These are phyloP conservation scores for Didymella keratinophila DNA, from an alignment of 2,329 filamentous ascomycete species.

Conservation along the genomic window DNA sequence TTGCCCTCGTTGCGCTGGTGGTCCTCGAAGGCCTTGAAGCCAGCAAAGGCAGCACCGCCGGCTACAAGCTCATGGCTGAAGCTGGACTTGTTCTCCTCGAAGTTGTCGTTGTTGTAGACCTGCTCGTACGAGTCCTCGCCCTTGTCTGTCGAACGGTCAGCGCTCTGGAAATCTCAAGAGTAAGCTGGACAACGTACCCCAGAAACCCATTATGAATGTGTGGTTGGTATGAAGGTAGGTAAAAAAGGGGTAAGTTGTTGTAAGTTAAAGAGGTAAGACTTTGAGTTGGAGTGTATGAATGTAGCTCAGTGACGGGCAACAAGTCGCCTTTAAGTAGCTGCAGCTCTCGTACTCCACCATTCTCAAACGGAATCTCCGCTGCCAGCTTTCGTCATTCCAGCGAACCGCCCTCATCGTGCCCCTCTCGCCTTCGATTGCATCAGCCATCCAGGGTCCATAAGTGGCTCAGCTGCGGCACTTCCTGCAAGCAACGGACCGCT, in stretches of 20 bases:
- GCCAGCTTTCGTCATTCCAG: conserved; percentile 24
- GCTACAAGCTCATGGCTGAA: conserved; percentile 77
- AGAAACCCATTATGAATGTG: conserved; percentile 54
- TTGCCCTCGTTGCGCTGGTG: conserved; percentile 75
- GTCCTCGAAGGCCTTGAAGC: conserved; percentile 82
- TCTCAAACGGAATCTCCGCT: conserved; percentile 9
- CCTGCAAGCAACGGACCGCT: conserved; percentile 3
- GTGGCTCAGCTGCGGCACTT: conserved; percentile 30
- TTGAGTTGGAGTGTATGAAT: neutral
- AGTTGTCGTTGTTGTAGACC: conserved; percentile 60
- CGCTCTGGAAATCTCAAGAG: neutral
- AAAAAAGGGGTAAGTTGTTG: neutral
- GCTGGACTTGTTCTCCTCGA: conserved; percentile 65
- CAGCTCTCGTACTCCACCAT: conserved; percentile 8
- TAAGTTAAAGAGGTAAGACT: neutral
- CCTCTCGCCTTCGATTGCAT: conserved; percentile 28
- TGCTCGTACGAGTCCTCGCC: conserved; percentile 62
- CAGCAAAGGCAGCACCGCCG: conserved; percentile 78
- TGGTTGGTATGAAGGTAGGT: neutral
- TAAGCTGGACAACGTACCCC: conserved; percentile 42
- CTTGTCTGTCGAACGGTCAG: conserved; percentile 52
- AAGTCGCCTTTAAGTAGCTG: conserved; percentile 26
- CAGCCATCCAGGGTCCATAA: conserved; percentile 33
- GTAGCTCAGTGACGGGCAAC: neutral
- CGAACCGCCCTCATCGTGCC: conserved; percentile 24